A percentile compares a stretch with the other conserved stretches of the same genome.
These are phyloP conservation scores for Pichia sorboxylosa DNA, from an alignment of 1,139 yeast genomes.

Conservation along the genomic window DNA sequence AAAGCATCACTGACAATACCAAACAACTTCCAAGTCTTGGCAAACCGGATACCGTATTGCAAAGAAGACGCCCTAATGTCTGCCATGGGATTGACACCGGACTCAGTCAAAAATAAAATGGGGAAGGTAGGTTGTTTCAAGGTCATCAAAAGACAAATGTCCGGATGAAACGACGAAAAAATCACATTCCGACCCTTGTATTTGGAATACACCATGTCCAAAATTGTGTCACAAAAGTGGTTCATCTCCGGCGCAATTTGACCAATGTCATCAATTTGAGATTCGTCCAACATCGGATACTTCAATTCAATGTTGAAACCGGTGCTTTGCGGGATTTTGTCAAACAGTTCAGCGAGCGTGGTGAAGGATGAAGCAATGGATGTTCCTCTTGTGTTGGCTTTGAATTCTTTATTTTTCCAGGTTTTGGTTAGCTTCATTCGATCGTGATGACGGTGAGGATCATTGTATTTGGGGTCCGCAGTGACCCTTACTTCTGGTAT, in stretches of 20 bases:
- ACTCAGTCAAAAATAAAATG: slow-evolving; percentile 76
- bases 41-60: slow-evolving; percentile 86
- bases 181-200: slow-evolving; percentile 74
- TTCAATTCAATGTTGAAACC: slow-evolving; percentile 94
- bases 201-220: slow-evolving; percentile 70
- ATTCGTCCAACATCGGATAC: slow-evolving; percentile 93
- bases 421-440: slow-evolving; percentile 83
- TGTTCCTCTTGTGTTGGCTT: slow-evolving; percentile 83
- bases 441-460: too few species aligned
- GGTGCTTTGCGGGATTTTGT: slow-evolving; percentile 66
- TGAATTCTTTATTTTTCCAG: slow-evolving; percentile 76
- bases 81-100: slow-evolving; percentile 75
- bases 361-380: slow-evolving; percentile 89
- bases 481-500: neutral
- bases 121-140: slow-evolving; percentile 92
- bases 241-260: slow-evolving; percentile 76
- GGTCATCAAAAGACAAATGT: slow-evolving; percentile 73
- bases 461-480: too few species aligned
- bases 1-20: slow-evolving; percentile 89
- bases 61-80: slow-evolving; percentile 81
- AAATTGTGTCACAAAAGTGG: slow-evolving; percentile 75
- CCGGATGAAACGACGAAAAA: slow-evolving; percentile 92
- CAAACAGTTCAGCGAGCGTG: slow-evolving; percentile 74
- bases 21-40: slow-evolving; percentile 81
- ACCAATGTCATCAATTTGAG: slow-evolving; percentile 81